Evolutionary conservation across 768 basidiomycete species (phyloP).

Genomic region (Roridomyces roridus): DNA sequence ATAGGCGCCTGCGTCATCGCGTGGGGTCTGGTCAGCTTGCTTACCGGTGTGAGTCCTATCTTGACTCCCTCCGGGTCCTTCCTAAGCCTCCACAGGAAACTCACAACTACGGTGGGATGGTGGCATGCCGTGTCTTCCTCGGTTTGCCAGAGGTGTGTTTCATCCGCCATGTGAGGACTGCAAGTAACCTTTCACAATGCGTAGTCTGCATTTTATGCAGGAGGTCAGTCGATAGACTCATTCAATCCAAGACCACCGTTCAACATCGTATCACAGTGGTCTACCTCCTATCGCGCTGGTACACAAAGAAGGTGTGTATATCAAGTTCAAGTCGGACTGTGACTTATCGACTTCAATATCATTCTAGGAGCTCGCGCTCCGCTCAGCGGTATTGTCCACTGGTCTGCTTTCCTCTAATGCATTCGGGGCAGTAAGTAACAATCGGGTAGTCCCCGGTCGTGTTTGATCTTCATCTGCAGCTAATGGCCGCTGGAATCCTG

Average conservation of each 20-base stretch:
- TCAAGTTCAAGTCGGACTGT: not conserved
- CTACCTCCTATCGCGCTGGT: constrained; percentile 58
- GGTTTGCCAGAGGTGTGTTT: constrained; percentile 72
- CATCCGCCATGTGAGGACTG: too few relatives aligned
- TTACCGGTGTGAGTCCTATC: constrained; percentile 59
- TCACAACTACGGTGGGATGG: constrained; percentile 56
- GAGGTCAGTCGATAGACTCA: constrained; percentile 50
- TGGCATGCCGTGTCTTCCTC: constrained; percentile 64
- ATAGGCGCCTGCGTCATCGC: constrained; percentile 62
- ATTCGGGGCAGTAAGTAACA: constrained; percentile 69
- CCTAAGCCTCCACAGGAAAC: constrained; percentile 59
- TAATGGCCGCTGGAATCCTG: constrained; percentile 80
- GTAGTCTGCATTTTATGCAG: constrained; percentile 72
- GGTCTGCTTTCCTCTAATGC: constrained; percentile 71
- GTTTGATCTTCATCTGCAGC: constrained; percentile 41
- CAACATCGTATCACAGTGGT: constrained; percentile 27
- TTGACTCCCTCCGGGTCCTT: not conserved
- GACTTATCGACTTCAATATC: constrained; percentile 27
- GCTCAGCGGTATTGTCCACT: constrained; percentile 64
- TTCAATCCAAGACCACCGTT: not conserved
- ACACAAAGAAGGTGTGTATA: constrained; percentile 58
- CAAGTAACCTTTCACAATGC: too few relatives aligned
- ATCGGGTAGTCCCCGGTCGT: too few relatives aligned
- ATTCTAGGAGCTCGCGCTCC: constrained; percentile 64
- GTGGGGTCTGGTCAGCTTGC: constrained; percentile 66